A percentile compares a stretch with the other conserved stretches of the same genome.
Conservation (phyloP, 495 filamentous ascomycete species). For the Aspergillus wentii region DNA sequence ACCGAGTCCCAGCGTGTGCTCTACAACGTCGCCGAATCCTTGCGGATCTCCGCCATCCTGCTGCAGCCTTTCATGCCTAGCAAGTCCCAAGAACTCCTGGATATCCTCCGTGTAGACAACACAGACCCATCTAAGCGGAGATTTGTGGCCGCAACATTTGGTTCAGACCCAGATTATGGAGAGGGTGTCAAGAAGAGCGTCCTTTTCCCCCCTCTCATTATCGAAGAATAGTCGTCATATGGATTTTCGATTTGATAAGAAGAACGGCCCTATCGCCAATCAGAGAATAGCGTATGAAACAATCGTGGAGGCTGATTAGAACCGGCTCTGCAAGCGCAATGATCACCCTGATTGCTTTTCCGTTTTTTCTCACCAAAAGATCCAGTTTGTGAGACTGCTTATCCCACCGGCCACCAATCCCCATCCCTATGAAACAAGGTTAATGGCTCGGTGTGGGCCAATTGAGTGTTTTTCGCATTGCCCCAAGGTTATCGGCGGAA, state of each 20-base stretch:
- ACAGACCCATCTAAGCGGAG: constrained; percentile 42
- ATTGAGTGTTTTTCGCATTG: constrained; percentile 14
- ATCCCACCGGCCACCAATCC: no score
- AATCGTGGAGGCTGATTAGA: no score
- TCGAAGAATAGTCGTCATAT: constrained; percentile 32
- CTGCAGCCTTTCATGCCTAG: constrained; percentile 87
- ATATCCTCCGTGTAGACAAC: constrained; percentile 67
- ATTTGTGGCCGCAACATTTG: constrained; percentile 49
- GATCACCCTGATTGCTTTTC: no score
- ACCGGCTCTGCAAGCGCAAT: no score
- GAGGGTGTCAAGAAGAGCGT: constrained; percentile 40
- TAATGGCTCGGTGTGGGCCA: constrained; percentile 18
- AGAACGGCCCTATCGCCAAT: no score
- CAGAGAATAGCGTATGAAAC: no score
- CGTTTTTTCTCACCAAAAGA: no score
- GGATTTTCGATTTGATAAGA: constrained; percentile 30
- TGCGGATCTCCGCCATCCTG: constrained; percentile 77
- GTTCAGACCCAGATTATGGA: constrained; percentile 67
- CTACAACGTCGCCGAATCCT: constrained; percentile 68
- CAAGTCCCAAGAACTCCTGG: constrained; percentile 70
- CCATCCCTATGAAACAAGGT: constrained; percentile 6
- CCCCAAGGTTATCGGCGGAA: constrained; percentile 35
- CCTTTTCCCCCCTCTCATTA: constrained; percentile 52
- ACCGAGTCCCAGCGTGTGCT: constrained; percentile 48
- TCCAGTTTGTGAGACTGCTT: no score